Conservation (phyloP, 371 early-diverging fungal genomes). For the Actinomucor elegans region DNA sequence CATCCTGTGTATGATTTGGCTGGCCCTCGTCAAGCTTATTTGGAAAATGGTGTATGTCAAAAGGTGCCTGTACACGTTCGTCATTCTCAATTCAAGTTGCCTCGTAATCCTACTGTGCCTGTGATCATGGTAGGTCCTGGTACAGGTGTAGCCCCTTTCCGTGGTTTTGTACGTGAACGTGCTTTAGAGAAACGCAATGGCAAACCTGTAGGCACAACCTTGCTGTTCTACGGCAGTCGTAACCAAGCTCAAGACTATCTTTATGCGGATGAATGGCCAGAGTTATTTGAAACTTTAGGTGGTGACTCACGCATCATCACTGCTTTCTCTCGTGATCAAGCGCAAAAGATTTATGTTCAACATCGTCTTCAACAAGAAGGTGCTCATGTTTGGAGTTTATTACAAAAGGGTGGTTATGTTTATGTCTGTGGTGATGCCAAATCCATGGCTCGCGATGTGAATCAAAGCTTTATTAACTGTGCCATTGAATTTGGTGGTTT, state of each 20-base stretch:
- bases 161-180: constrained; percentile 93
- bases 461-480: constrained; percentile 62
- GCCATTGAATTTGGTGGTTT: constrained; percentile 71
- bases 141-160: constrained; percentile 98
- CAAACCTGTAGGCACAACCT: constrained; percentile 74
- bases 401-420: constrained; percentile 75
- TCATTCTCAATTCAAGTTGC: constrained; percentile 85
- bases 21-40: constrained; percentile 45
- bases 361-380: constrained; percentile 69
- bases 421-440: constrained; percentile 98
- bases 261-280: constrained; percentile 84
- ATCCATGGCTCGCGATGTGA: constrained; percentile 94
- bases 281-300: constrained; percentile 58
- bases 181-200: constrained; percentile 57
- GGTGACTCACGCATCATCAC: constrained; percentile 67
- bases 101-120: constrained; percentile 73
- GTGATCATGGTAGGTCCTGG: constrained; percentile 98
- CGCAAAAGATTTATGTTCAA: constrained; percentile 89
- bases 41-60: background rate
- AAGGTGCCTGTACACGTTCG: constrained; percentile 85
- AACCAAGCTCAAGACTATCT: constrained; percentile 79
- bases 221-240: constrained; percentile 94
- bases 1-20: constrained; percentile 46
- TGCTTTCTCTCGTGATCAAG: constrained; percentile 86
- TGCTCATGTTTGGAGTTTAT: constrained; percentile 65